Conservation (phyloP, 2,329 filamentous ascomycete genomes). For the Xylaria sp. region DNA sequence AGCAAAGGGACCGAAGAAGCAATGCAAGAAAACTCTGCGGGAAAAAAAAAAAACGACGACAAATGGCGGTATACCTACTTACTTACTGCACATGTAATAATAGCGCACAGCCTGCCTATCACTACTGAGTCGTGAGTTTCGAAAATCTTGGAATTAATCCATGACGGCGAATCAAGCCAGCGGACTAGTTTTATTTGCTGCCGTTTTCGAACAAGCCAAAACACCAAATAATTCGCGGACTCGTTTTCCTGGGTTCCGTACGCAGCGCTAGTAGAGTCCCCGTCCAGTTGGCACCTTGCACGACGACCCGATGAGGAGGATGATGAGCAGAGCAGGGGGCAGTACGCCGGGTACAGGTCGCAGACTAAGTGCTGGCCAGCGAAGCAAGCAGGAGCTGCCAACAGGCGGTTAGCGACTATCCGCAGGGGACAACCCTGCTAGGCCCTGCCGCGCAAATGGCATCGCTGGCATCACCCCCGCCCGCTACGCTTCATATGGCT, state of each 20-base stretch:
- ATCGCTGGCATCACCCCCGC: slow-evolving; percentile 48
- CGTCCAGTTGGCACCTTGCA: not conserved
- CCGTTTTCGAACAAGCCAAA: slow-evolving; percentile 24
- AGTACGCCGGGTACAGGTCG: not conserved
- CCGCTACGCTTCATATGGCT: slow-evolving; percentile 30
- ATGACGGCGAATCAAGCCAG: slow-evolving; percentile 34
- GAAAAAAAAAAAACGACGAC: too few species aligned
- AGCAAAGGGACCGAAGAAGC: slow-evolving; percentile 21
- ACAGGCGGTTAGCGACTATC: slow-evolving; percentile 35
- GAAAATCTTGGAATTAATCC: slow-evolving; percentile 15
- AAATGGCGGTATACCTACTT: slow-evolving; percentile 34
- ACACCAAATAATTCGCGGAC: not conserved
- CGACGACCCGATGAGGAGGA: not conserved
- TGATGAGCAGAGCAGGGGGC: slow-evolving; percentile 1
- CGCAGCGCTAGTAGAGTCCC: not conserved
- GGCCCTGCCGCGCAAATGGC: slow-evolving; percentile 42
- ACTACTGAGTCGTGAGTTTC: not conserved
- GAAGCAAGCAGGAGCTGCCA: slow-evolving; percentile 42
- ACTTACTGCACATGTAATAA: too few species aligned
- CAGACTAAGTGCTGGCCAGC: slow-evolving; percentile 37
- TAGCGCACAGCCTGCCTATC: slow-evolving; percentile 7
- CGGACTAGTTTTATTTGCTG: slow-evolving; percentile 12
- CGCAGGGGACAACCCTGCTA: slow-evolving; percentile 37
- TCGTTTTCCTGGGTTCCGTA: not conserved
- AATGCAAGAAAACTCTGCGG: slow-evolving; percentile 7